Base-by-base conservation (phyloP, 768 basidiomycete species). In the Tylopilus sp. region DNA sequence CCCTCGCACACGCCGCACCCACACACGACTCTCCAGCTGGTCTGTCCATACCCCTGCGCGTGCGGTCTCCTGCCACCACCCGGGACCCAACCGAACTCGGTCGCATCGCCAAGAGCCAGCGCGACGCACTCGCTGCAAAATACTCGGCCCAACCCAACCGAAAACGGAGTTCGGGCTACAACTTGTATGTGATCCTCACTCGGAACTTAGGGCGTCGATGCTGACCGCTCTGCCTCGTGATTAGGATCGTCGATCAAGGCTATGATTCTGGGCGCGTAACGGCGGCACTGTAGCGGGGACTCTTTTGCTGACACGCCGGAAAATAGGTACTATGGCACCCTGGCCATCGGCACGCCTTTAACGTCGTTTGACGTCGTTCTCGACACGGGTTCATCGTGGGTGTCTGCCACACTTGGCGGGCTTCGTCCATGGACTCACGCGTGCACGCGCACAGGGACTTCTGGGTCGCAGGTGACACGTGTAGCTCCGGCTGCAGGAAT, bases 171-270 rank as follows among this genome's bases (percentile, higher is more conserved):
- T 63, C 69, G 17, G 82, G 82, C 10, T 75, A 75, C 30, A 82
- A 82, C 60, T 57, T 76, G 82, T 82, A 51, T 17, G 78, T 67
- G 22, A 1, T 31, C 13, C 5, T 6, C 12, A 4, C 31, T 15
- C 12, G n/a, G 12, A 11, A n/a, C n/a, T 12, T 4, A 9, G 9
- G 11, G 7, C 20, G 6, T 17, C 13, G 0, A 20, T 38, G 21
- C 52, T 63, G 21, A 61, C n/a, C 33, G 8, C 5, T 13, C 11
- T 6, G 23, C 11, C n/a, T 36, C 33, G 30, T 28, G 13, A n/a
- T n/a, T 56, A 89, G 86, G 44, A 66, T 88, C 17, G 74, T 78
- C 17, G 82, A 87, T 59, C 85, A 89, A 67, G 75, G 76, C 35
- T 65, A 72, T 13, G 88, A 91, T 66, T 83, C 85, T 12, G 81